A percentile compares a stretch with the other conserved stretches of the same genome.
These are phyloP conservation scores for Coccinonectria pachysandricola DNA, from an alignment of 2,329 filamentous ascomycete species.

Conservation along the genomic window DNA sequence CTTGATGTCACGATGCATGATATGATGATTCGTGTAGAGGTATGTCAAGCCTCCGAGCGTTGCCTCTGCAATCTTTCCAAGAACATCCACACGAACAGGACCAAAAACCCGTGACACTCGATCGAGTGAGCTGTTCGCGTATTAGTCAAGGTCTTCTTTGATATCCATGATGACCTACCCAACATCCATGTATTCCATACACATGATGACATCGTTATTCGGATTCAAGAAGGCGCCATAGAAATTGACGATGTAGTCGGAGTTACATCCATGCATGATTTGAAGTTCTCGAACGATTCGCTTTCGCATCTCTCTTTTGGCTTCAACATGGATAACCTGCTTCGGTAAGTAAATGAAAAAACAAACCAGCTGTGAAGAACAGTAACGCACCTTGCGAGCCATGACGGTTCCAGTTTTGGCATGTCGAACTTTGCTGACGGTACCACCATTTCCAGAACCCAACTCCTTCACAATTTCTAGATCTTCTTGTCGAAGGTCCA, in stretches of 20 bases:
- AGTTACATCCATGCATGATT: constrained; percentile 97
- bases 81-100: constrained; percentile 86
- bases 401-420: constrained; percentile 90
- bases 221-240: constrained; percentile 96
- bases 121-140: constrained; percentile 64
- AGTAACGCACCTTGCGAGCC: constrained; percentile 73
- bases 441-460: constrained; percentile 91
- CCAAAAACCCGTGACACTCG: constrained; percentile 91
- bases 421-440: constrained; percentile 96
- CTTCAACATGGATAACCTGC: constrained; percentile 94
- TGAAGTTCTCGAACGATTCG: constrained; percentile 94
- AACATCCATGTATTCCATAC: constrained; percentile 99
- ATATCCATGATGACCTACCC: constrained; percentile 54
- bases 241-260: constrained; percentile 92
- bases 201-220: constrained; percentile 96
- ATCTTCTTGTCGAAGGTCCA: constrained; percentile 86
- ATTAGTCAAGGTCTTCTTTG: constrained; percentile 4
- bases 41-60: constrained; percentile 90
- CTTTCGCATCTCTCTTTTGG: constrained; percentile 93
- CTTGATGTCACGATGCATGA: constrained; percentile 99
- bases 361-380: background rate
- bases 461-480: constrained; percentile 88
- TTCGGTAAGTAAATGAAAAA: constrained; percentile 8
- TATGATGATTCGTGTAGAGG: constrained; percentile 88
- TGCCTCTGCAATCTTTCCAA: constrained; percentile 95